phyloP scores from a whole-genome alignment of 805 yeast genomes.

The Myxozyma kluyveri region DNA sequence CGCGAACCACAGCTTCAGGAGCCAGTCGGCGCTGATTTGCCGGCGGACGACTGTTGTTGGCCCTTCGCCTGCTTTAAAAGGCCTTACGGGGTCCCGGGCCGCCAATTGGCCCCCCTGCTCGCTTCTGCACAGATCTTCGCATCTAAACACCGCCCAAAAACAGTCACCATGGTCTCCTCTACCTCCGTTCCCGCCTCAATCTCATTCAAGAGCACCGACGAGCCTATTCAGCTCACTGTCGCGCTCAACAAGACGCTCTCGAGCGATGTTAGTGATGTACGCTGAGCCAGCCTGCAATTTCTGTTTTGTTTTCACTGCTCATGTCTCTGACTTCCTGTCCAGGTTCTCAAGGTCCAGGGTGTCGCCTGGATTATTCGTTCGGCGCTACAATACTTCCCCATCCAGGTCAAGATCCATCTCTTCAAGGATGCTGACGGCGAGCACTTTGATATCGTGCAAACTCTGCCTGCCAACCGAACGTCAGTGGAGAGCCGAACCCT shows the following conservation, averaged over 20 bases:
- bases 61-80: no score
- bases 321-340: not conserved
- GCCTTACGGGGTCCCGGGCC: no score
- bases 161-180: not conserved
- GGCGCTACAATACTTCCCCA: conserved; percentile 18
- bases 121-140: no score
- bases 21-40: no score
- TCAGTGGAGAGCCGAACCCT: conserved; percentile 24
- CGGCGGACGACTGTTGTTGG: no score
- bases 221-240: conserved; percentile 11
- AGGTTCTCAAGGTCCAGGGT: conserved; percentile 27
- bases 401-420: conserved; percentile 6
- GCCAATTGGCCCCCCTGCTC: no score
- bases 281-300: not conserved
- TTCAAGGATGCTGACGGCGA: conserved; percentile 10
- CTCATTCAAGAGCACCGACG: conserved; percentile 8
- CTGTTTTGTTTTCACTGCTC: not conserved
- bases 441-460: conserved; percentile 20
- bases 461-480: conserved; percentile 18
- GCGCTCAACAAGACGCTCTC: conserved; percentile 24
- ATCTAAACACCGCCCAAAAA: not conserved
- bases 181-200: conserved; percentile 22
- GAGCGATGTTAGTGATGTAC: conserved; percentile 18
- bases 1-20: no score
- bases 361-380: conserved; percentile 24